These are phyloP conservation scores for Penicillium antarcticum DNA, from an alignment of 495 filamentous ascomycete genomes.

Conservation along the genomic window DNA sequence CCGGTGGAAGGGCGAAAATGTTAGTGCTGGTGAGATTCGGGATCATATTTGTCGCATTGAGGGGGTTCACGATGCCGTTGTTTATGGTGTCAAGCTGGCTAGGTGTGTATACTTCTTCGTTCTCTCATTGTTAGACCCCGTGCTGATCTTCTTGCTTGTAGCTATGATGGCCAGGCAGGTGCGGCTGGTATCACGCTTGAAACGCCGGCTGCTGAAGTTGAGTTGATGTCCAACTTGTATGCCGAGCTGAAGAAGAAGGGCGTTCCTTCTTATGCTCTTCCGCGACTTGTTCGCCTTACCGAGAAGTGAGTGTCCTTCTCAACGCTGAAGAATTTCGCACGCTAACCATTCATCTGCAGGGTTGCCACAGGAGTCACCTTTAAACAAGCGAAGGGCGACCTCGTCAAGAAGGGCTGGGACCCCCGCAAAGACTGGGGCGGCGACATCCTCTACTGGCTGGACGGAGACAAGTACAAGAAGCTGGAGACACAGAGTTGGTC, in stretches of 20 bases:
- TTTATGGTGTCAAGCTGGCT: slow-evolving; percentile 47
- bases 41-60: slow-evolving; percentile 46
- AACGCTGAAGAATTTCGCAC: background rate
- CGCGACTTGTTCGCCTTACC: slow-evolving; percentile 46
- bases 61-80: slow-evolving; percentile 46
- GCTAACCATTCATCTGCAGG: slow-evolving; percentile 20
- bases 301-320: slow-evolving; percentile 37
- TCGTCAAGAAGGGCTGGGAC: slow-evolving; percentile 46
- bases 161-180: slow-evolving; percentile 53
- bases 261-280: slow-evolving; percentile 48
- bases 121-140: background rate
- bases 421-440: slow-evolving; percentile 31
- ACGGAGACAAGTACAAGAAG: slow-evolving; percentile 39
- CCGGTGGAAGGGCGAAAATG: slow-evolving; percentile 94
- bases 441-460: slow-evolving; percentile 48
- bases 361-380: slow-evolving; percentile 50
- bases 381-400: slow-evolving; percentile 50
- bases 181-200: slow-evolving; percentile 48
- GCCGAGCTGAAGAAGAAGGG: slow-evolving; percentile 43
- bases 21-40: slow-evolving; percentile 69
- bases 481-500: slow-evolving; percentile 39
- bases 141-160: slow-evolving; percentile 9
- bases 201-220: slow-evolving; percentile 25
- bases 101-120: slow-evolving; percentile 23
- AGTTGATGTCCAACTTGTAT: slow-evolving; percentile 38